Percentiles rank a stretch among this genome's conserved stretches.
These are phyloP conservation scores for Pulveroboletus sp. DNA, from an alignment of 768 basidiomycete species.

Conservation along the genomic window DNA sequence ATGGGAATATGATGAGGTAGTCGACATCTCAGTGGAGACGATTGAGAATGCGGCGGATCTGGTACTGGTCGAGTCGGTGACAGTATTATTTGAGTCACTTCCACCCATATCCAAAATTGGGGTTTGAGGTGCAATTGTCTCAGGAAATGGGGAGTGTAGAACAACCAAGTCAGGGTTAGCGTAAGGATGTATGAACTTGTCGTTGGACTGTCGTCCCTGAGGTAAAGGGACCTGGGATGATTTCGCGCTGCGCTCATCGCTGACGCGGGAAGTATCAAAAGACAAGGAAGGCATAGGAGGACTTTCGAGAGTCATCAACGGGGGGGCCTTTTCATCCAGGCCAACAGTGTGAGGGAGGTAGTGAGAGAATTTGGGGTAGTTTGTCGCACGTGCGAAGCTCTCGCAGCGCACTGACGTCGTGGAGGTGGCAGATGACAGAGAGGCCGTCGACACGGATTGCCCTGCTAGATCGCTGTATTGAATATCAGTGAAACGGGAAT, in stretches of 20 bases:
- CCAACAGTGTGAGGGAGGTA: conserved; percentile 7
- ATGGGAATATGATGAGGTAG: conserved; percentile 18
- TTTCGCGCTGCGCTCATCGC: conserved; percentile 9
- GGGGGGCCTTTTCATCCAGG: conserved; percentile 6
- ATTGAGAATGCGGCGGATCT: conserved; percentile 34
- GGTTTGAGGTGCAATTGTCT: conserved; percentile 26
- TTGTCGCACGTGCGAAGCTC: conserved; percentile 35
- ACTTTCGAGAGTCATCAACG: conserved; percentile 1
- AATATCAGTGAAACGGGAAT: conserved; percentile 2
- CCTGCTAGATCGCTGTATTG: conserved; percentile 51
- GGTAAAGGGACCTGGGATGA: conserved; percentile 25
- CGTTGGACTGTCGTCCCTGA: conserved; percentile 32
- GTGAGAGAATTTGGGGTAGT: conserved; percentile 5
- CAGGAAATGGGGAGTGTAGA: conserved; percentile 31
- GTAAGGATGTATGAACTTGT: conserved; percentile 61
- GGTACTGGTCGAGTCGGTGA: conserved; percentile 42
- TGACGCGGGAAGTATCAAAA: conserved; percentile 8
- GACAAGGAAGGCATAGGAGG: conserved; percentile 3
- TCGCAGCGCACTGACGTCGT: conserved; percentile 29
- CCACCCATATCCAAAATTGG: conserved; percentile 33
- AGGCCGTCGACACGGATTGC: conserved; percentile 54
- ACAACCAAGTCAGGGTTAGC: conserved; percentile 69
- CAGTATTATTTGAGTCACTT: conserved; percentile 50
- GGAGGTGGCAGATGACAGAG: conserved; percentile 34
- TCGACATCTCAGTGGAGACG: conserved; percentile 33